Percentiles rank a stretch among this genome's conserved stretches.
Conservation (phyloP, 164 flowering plant genomes). For the Vitis amurensis region DNA sequence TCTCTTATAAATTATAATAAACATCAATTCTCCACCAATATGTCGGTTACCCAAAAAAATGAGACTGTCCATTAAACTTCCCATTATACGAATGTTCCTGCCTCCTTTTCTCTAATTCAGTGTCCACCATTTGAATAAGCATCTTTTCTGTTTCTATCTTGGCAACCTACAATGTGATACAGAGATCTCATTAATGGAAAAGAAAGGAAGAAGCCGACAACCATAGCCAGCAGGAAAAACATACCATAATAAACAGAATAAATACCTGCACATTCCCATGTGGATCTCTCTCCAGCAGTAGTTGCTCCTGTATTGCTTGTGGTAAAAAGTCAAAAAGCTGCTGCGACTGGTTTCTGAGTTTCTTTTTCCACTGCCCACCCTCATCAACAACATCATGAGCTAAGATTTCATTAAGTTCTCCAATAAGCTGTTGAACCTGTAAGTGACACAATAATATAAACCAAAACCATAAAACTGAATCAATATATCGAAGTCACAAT, state of each 20-base stretch:
- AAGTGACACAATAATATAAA: constrained; percentile 4
- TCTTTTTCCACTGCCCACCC: constrained; percentile 84
- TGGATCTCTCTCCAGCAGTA: constrained; percentile 98
- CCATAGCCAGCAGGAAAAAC: too few relatives aligned
- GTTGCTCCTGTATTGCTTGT: constrained; percentile 86
- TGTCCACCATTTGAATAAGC: constrained; percentile 99
- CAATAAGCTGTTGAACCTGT: constrained; percentile 93
- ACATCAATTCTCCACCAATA: not conserved
- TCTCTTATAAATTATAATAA: too few relatives aligned
- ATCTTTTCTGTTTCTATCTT: constrained; percentile 97
- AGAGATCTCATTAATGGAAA: too few relatives aligned
- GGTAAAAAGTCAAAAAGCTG: constrained; percentile 88
- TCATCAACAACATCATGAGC: constrained; percentile 92
- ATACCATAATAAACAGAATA: not conserved
- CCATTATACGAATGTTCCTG: constrained; percentile 56
- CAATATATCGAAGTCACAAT: not conserved
- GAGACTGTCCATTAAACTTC: constrained; percentile 90
- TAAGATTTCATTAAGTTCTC: constrained; percentile 93
- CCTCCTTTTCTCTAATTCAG: constrained; percentile 84
- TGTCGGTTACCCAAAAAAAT: constrained; percentile 84
- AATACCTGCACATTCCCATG: constrained; percentile 98
- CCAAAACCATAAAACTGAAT: not conserved
- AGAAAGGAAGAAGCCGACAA: too few relatives aligned
- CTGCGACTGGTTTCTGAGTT: constrained; percentile 65
- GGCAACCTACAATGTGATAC: constrained; percentile 61